These are phyloP conservation scores for Urtica urens DNA, from an alignment of 306 rosid genomes.

Conservation along the genomic window DNA sequence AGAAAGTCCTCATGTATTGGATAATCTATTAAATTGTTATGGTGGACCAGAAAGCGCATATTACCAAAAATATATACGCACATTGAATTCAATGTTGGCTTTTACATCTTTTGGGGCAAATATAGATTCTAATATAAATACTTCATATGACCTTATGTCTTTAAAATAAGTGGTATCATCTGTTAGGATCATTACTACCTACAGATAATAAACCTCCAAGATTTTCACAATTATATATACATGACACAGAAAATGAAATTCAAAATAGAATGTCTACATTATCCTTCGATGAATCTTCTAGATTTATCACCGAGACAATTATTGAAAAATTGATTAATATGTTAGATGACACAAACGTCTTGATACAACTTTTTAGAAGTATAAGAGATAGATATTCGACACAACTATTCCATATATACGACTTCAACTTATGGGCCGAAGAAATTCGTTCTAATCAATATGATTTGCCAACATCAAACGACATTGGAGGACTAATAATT, in stretches of 20 bases:
- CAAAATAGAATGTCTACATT: background rate
- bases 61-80: no score
- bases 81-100: no score
- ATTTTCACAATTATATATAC: no score
- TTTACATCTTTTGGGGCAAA: background rate
- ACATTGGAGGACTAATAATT: background rate
- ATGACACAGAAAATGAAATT: no score
- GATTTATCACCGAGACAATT: background rate
- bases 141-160: background rate
- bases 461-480: background rate
- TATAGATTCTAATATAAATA: background rate
- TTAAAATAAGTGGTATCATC: background rate
- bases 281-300: background rate
- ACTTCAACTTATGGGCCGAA: background rate
- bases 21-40: no score
- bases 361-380: background rate
- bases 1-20: no score
- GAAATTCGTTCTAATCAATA: background rate
- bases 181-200: background rate
- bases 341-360: background rate
- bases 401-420: background rate
- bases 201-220: no score
- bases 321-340: background rate
- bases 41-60: no score
- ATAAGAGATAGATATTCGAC: no score